phyloP scores from a whole-genome alignment of 768 basidiomycete genomes.

The Mycena indigotica region DNA sequence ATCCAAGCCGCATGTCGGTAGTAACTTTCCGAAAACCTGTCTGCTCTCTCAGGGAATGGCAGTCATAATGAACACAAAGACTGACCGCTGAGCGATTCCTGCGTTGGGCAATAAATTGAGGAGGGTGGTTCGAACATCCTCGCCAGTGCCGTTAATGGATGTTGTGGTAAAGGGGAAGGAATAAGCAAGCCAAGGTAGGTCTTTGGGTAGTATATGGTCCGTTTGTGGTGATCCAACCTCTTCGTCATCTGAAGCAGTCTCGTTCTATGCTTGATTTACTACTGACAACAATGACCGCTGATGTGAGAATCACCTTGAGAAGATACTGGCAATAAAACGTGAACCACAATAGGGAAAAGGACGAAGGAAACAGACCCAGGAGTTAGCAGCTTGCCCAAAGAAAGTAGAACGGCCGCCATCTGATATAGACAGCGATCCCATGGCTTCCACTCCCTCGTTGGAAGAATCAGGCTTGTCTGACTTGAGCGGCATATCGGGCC shows the following conservation, averaged over 20 bases:
- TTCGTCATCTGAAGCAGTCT: conserved; percentile 59
- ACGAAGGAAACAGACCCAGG: conserved; percentile 52
- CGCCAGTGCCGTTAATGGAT: conserved; percentile 43
- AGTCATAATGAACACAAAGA: not conserved
- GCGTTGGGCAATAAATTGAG: conserved; percentile 48
- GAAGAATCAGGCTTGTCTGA: conserved; percentile 52
- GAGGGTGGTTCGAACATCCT: conserved; percentile 47
- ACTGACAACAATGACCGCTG: not conserved
- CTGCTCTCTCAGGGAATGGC: not conserved
- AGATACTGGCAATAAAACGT: conserved; percentile 49
- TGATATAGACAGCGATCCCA: conserved; percentile 71
- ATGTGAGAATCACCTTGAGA: conserved; percentile 62
- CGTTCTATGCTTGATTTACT: conserved; percentile 45
- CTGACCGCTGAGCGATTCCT: conserved; percentile 30
- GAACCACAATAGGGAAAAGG: not conserved
- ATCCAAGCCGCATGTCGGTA: conserved; percentile 74
- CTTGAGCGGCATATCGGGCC: conserved; percentile 40
- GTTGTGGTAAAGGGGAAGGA: conserved; percentile 63
- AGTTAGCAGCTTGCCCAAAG: conserved; percentile 66
- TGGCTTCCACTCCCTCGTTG: conserved; percentile 60
- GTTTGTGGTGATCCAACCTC: conserved; percentile 39
- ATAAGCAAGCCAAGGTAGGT: conserved; percentile 61
- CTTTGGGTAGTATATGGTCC: conserved; percentile 47
- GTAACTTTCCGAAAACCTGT: conserved; percentile 51
- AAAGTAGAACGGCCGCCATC: conserved; percentile 65